Base-by-base conservation (phyloP, 2,329 filamentous ascomycete genomes). In the Tothia fuscella region DNA sequence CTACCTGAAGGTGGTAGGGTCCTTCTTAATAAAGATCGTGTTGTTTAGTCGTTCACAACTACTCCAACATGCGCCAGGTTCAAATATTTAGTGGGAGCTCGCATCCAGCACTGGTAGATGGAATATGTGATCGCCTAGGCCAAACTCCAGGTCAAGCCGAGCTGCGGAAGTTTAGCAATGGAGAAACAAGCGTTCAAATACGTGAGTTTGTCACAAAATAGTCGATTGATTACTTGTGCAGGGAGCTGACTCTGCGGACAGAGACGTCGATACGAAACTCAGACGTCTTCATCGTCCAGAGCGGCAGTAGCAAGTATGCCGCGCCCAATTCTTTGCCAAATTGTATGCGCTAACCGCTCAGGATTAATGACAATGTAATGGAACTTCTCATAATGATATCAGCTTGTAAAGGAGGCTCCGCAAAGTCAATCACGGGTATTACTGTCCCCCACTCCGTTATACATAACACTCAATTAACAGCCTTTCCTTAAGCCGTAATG, bases 351-450 rank as follows among this genome's bases (percentile, higher is more conserved):
- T 42, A 38, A 45, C 13, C 30, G 9, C 7, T 19, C 57, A 68
- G 65, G 66, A 94, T 95, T 72, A 98, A 98, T 62, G 91, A 98
- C 66, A 93, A 86, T 56, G 87, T 98, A 58, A 95, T 98, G 87
- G 91, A 98, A 71, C 74, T 98, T 58, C 75, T 98, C 58, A 96
- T 98, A 64, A 93, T 98, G 85, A 95, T 96, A 55, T 91, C 85
- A 50, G 91, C 91, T 52, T 98, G 91, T 74, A 96, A 95, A 65
- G 88, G 91, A 56, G 91, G 89, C 50, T 96, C 91, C 42, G 85
- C 91, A 48, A 94, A 88, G 68, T 93, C 91, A 56, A 83, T 96
- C 58, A 96, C 89, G 53, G 89, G 89, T 94, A 70, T 52, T 74
- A 26, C 10, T 9, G 9, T 16, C n/a, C 2, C 10, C 10, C 22